Conservation (phyloP, 2,329 filamentous ascomycete genomes). For the Fusarium oxysporum region DNA sequence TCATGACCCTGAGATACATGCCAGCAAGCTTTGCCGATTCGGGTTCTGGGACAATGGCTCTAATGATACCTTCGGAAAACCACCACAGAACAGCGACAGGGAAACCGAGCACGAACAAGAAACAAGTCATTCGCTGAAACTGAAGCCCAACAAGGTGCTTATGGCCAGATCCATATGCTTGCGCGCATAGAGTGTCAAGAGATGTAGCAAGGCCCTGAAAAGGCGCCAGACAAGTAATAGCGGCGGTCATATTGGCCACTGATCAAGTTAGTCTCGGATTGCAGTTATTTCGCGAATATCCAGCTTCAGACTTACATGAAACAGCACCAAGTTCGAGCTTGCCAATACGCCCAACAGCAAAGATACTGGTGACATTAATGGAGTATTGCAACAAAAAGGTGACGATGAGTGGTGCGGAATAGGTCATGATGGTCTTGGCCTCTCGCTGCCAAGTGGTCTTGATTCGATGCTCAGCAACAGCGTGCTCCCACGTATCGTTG, state of each 20-base stretch:
- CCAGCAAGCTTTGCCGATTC: constrained; percentile 78
- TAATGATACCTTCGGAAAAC: constrained; percentile 73
- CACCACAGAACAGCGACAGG: constrained; percentile 80
- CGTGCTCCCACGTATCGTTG: constrained; percentile 85
- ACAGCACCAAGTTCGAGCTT: constrained; percentile 66
- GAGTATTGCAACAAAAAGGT: constrained; percentile 87
- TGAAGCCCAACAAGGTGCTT: constrained; percentile 89
- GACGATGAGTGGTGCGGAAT: constrained; percentile 74
- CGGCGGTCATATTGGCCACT: constrained; percentile 78
- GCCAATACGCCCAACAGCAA: constrained; percentile 81
- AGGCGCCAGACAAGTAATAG: constrained; percentile 80
- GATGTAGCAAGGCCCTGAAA: constrained; percentile 90
- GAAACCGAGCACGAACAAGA: constrained; percentile 77
- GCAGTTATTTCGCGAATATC: not conserved
- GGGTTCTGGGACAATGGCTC: constrained; percentile 55
- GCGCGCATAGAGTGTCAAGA: constrained; percentile 91
- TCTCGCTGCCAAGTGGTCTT: constrained; percentile 93
- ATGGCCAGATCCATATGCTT: constrained; percentile 92
- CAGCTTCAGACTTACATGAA: constrained; percentile 49
- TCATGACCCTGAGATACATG: constrained; percentile 77
- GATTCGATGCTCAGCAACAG: constrained; percentile 82
- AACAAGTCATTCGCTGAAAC: constrained; percentile 83
- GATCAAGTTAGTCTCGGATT: constrained; percentile 17
- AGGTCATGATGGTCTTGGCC: constrained; percentile 80
- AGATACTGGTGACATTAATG: constrained; percentile 83